Evolutionary conservation across 2,329 filamentous ascomycete species (phyloP).

Genomic region (Cercospora sp.): DNA sequence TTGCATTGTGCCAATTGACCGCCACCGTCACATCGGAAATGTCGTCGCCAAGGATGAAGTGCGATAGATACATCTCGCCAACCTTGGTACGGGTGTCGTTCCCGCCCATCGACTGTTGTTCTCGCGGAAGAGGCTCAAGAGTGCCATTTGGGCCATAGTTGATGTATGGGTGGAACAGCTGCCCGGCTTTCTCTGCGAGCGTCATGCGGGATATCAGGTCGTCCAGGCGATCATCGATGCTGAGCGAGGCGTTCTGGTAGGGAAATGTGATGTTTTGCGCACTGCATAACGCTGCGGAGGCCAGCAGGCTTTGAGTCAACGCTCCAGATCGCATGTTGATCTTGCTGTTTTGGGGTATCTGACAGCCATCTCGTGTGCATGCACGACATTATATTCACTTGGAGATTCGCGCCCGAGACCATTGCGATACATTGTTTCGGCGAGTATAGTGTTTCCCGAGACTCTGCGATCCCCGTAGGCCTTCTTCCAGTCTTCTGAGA

Average conservation of each 20-base stretch:
- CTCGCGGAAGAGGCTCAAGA: background rate
- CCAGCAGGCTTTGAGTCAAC: background rate
- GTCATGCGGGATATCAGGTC: background rate
- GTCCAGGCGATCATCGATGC: background rate
- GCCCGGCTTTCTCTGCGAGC: background rate
- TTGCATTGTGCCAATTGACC: background rate
- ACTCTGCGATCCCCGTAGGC: background rate
- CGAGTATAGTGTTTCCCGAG: background rate
- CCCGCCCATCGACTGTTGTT: background rate
- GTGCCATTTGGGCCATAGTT: background rate
- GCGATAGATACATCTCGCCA: background rate
- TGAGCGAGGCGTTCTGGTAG: background rate
- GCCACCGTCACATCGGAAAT: background rate
- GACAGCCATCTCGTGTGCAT: background rate
- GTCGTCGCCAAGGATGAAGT: background rate
- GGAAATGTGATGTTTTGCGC: background rate
- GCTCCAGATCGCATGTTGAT: background rate
- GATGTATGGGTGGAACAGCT: background rate
- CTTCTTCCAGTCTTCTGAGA: background rate
- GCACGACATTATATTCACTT: background rate
- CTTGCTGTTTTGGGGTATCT: background rate
- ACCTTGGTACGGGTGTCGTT: background rate
- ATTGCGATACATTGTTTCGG: background rate
- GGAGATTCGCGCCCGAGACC: background rate
- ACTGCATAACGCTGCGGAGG: background rate